Base-by-base conservation (phyloP, 768 basidiomycete species). In the Russula vinacea region DNA sequence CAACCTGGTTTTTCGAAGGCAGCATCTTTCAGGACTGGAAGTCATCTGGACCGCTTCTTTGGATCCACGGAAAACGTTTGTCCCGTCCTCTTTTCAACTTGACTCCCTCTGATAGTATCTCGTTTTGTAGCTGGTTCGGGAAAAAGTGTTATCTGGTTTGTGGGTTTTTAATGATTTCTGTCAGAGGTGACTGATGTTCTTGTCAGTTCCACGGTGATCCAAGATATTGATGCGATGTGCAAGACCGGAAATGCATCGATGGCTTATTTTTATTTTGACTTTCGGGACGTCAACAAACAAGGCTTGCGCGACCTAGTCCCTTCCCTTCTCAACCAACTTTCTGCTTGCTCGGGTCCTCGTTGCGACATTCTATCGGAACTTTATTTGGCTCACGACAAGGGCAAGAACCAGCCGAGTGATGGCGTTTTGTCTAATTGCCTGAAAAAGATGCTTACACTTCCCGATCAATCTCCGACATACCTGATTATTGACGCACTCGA, bases 21-120 rank as follows among this genome's bases (percentile, higher is more conserved):
- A 37, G n/a, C 14, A 37, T 24, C 10, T 53, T 45, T 29, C 16
- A 45, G 1, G 16, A 35, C 1, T 61, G 60, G 60, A 45, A 54
- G 17, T 35, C 44, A 8, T 17, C 16, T 5, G 40, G 29, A 14
- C 22, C 59, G 3, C 37, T 62, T 3, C 26, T 56, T 8, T 62
- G 55, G 54, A 42, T 62, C 2, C 45, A 56, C 10, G 62, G 62
- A 42, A 56, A 56, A 17, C 53, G 62, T 62, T 26, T 5, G 61
- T 52, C n/a, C 24, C 22, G 7, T 33, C 16, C 13, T 7, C 2
- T 14, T 11, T 37, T n/a, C n/a, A 13, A 35, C 32, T 11, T 19
- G 4, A 24, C 17, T 4, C 14, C 17, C 2, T 4, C 29, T 37
- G 32, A 47, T 24, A 5, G 1, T 11, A 3, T 17, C 6, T 24